Base-by-base conservation (phyloP, 2,329 filamentous ascomycete species). In the Colletotrichum echinochloae region DNA sequence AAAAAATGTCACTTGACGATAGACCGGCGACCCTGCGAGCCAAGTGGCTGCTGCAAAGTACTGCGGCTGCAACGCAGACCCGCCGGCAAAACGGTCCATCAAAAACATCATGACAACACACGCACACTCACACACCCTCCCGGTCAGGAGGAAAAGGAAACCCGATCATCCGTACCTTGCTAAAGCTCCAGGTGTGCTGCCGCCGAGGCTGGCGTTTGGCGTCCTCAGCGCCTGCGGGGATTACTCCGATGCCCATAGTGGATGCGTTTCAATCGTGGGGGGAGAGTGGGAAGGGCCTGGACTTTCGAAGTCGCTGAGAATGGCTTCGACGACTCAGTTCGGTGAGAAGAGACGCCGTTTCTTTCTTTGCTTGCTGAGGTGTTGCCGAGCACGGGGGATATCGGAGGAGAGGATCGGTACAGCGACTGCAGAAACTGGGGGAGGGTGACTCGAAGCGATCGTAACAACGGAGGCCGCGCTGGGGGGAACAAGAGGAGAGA, bases 171-270 rank as follows among this genome's bases (percentile, higher is more conserved):
- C 77, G 76, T 72, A 82, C 80, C 79, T 79, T 81, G 75, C 82
- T 81, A 66, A 83, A 82, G 73, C 76, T 83, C 78, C 79, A 83
- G 16, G 82, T 84, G 60, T 83, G 81, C 63, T 75, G 77, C 60
- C 79, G 75, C 62, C 76, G 71, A 72, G 79, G 75, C 52, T 57
- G 63, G 39, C 48, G 57, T 59, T 63, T 71, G 5, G 51, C 65
- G 20, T 68, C 68, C 20, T 61, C 67, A 26, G 68, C 57, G 41
- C 68, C 64, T 39, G 68, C 68, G 23, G 68, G 68, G 46, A 71
- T 71, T 26, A 68, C 68, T 68, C 68, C 68, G 64, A 71, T 71
- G 33, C 68, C 68, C 68, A 71, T 71, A 39, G 26, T 65, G 54
- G 30, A 41, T 67, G 59, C 23, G 20, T 41, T 46, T 23, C 12